A percentile compares a stretch with the other conserved stretches of the same genome.
Conservation (phyloP, 129 eudicot genomes). For the Escallonia rubra region DNA sequence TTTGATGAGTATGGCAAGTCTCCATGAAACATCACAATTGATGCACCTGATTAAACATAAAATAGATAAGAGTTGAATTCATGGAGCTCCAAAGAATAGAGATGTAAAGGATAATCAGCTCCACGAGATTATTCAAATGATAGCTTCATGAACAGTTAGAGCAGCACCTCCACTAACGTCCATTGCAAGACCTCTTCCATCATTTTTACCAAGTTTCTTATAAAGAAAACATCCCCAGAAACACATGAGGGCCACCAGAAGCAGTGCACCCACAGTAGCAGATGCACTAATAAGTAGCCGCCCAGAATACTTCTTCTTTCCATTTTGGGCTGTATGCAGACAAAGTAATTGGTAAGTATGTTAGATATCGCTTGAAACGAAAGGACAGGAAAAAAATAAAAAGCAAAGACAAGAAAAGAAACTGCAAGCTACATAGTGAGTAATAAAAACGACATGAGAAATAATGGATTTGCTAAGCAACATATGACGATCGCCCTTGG, state of each 20-base stretch:
- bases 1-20: slow-evolving; percentile 96
- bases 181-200: slow-evolving; percentile 65
- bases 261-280: slow-evolving; percentile 93
- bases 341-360: not conserved
- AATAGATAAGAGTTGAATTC: not conserved
- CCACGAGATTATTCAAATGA: not conserved
- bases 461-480: too few species aligned
- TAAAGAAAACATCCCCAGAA: slow-evolving; percentile 98
- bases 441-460: not conserved
- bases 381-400: not conserved
- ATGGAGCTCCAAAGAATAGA: not conserved
- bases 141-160: slow-evolving; percentile 8
- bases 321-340: slow-evolving; percentile 37
- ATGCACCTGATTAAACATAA: slow-evolving; percentile 63
- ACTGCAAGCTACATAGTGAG: not conserved
- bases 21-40: slow-evolving; percentile 98
- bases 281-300: slow-evolving; percentile 85
- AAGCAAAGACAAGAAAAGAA: not conserved
- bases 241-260: slow-evolving; percentile 97
- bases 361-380: not conserved
- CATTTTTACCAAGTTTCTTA: slow-evolving; percentile 86
- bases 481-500: too few species aligned
- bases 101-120: not conserved
- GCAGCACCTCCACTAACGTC: slow-evolving; percentile 85
- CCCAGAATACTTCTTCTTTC: slow-evolving; percentile 78